Conservation (phyloP, 495 filamentous ascomycete species). For the Echria macrotheca region DNA sequence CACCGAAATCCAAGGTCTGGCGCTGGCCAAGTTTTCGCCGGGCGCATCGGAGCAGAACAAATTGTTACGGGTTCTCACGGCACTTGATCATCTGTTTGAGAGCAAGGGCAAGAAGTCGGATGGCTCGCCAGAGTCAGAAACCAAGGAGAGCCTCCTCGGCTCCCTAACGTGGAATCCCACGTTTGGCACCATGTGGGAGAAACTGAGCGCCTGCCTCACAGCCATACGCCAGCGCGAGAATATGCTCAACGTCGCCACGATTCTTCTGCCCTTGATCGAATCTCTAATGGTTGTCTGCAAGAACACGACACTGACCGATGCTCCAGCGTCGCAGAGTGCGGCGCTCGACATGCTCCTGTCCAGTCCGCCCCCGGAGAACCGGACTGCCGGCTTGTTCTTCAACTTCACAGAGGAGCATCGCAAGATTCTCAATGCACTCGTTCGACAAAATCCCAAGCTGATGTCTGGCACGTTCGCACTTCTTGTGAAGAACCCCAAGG, state of each 20-base stretch:
- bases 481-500: conserved; percentile 96
- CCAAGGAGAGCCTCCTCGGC: conserved; percentile 76
- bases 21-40: conserved; percentile 91
- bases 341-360: conserved; percentile 66
- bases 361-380: conserved; percentile 73
- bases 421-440: conserved; percentile 96
- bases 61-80: conserved; percentile 84
- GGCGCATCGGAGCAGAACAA: conserved; percentile 94
- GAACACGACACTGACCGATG: conserved; percentile 75
- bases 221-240: conserved; percentile 87
- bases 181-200: conserved; percentile 86
- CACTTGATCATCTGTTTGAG: conserved; percentile 93
- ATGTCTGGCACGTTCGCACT: conserved; percentile 98
- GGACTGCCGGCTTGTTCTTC: conserved; percentile 91
- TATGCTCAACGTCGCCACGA: conserved; percentile 93
- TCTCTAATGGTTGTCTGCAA: conserved; percentile 99
- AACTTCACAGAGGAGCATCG: conserved; percentile 97
- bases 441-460: conserved; percentile 90
- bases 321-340: conserved; percentile 45
- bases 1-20: conserved; percentile 91
- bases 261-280: conserved; percentile 89
- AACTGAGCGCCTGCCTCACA: conserved; percentile 84
- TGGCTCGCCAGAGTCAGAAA: conserved; percentile 50
- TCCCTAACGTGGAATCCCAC: conserved; percentile 84
- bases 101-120: conserved; percentile 57